Base-by-base conservation (phyloP, 441 rosid genomes). In the Jatropha multifida region DNA sequence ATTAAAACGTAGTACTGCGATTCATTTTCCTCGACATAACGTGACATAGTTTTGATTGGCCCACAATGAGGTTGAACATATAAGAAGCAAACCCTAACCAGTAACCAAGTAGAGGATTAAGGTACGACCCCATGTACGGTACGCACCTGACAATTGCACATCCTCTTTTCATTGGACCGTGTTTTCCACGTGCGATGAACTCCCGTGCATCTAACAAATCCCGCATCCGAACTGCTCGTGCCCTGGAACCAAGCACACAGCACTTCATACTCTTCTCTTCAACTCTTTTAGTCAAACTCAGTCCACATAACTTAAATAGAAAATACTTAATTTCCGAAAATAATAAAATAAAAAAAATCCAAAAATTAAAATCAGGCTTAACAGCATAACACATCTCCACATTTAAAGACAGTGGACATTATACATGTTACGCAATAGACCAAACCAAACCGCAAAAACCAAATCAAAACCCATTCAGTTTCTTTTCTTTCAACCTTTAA, bases 61-160 rank as follows among this genome's bases (percentile, higher is more conserved):
- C 49, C 65, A 23, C 51, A 38, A 20, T 7, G 14, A 20, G 27
- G 4, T 56, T 5, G 52, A 56, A 4, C 52, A 71, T 20, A 15
- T 54, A 38, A 5, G 17, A 26, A 66, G 14, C 52, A 59, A 56
- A 42, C 77, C 56, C 73, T 48, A 69, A 49, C 79, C 78, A 61
- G 54, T 72, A 65, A 65, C 75, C 61, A 51, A 40, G 23, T 41
- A 60, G 74, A 69, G 66, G 48, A 55, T 68, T 61, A 78, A 61
- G 73, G 85, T 82, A 85, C 83, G 41, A 71, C 67, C 79, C 75
- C 64, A 66, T 42, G 86, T 77, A 82, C 86, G 86, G 80, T 69
- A 59, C 38, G 72, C 65, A 72, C 65, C 67, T 78, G 75, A 79
- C 77, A 76, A 62, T 15, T 14, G 52, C 61, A 18, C 61, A 3